phyloP scores from a whole-genome alignment of 345 rosid genomes.

The Combretum micranthum region DNA sequence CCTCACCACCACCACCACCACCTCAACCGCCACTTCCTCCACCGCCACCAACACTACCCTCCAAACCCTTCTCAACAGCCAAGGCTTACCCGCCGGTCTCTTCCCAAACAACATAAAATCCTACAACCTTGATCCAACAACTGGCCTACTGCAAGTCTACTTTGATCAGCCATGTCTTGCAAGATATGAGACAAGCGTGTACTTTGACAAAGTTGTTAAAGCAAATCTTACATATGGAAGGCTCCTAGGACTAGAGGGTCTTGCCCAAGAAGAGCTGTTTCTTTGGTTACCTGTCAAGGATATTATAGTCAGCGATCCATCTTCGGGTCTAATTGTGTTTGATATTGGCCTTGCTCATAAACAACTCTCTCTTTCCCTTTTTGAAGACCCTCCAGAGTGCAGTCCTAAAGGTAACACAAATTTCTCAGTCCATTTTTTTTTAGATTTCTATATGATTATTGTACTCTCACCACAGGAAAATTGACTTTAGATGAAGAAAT shows the following conservation, averaged over 20 bases:
- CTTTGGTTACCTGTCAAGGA: constrained; percentile 84
- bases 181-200: constrained; percentile 54
- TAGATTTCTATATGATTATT: no score
- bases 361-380: constrained; percentile 71
- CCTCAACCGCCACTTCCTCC: constrained; percentile 5
- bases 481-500: no score
- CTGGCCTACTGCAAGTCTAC: constrained; percentile 71
- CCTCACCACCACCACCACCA: not conserved
- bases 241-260: constrained; percentile 64
- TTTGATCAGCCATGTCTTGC: constrained; percentile 75
- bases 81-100: constrained; percentile 79
- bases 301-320: constrained; percentile 69
- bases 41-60: constrained; percentile 24
- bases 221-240: constrained; percentile 81
- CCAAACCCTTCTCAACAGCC: constrained; percentile 70
- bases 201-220: constrained; percentile 59
- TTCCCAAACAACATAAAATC: constrained; percentile 74
- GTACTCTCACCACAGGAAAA: no score
- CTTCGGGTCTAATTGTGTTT: constrained; percentile 72
- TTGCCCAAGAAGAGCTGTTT: constrained; percentile 75
- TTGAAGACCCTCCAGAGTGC: constrained; percentile 82
- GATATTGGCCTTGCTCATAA: constrained; percentile 90
- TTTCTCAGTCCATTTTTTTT: no score
- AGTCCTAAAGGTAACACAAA: constrained; percentile 17
- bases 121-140: constrained; percentile 31